A percentile compares a stretch with the other conserved stretches of the same genome.
These are phyloP conservation scores for Didymella pomorum DNA, from an alignment of 2,329 filamentous ascomycete species.

Conservation along the genomic window DNA sequence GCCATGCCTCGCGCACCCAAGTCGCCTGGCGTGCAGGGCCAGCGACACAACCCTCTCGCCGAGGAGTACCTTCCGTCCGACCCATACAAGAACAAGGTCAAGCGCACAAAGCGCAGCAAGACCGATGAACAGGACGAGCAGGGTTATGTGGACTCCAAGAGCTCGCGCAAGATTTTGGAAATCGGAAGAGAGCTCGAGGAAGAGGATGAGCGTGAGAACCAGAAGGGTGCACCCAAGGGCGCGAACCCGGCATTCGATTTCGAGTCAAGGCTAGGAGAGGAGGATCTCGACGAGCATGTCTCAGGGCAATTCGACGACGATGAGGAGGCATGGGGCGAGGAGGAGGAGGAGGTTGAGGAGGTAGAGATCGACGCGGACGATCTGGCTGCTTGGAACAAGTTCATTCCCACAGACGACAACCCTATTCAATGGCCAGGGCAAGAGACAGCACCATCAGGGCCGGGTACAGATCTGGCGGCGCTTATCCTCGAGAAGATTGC, in stretches of 20 bases:
- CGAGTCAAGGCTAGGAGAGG: slow-evolving; percentile 73
- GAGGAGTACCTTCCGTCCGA: slow-evolving; percentile 80
- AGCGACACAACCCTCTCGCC: slow-evolving; percentile 88
- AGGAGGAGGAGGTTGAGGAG: slow-evolving; percentile 75
- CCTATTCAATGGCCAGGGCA: slow-evolving; percentile 74
- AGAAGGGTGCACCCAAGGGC: slow-evolving; percentile 52
- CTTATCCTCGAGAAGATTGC: slow-evolving; percentile 95
- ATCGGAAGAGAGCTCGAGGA: slow-evolving; percentile 89
- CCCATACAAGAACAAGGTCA: slow-evolving; percentile 75
- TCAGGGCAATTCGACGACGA: slow-evolving; percentile 61
- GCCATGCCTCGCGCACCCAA: slow-evolving; percentile 80
- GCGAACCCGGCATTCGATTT: slow-evolving; percentile 77
- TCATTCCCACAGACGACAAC: slow-evolving; percentile 78
- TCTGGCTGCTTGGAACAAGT: slow-evolving; percentile 88
- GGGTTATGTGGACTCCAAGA: slow-evolving; percentile 85
- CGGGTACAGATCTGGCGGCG: slow-evolving; percentile 82
- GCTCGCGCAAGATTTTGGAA: slow-evolving; percentile 85
- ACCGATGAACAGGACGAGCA: slow-evolving; percentile 65
- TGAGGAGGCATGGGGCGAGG: slow-evolving; percentile 75
- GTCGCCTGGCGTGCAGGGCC: slow-evolving; percentile 63
- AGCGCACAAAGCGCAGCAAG: slow-evolving; percentile 66
- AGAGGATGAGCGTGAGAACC: slow-evolving; percentile 71
- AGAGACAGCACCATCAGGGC: slow-evolving; percentile 49
- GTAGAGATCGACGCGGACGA: slow-evolving; percentile 88
- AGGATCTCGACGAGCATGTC: slow-evolving; percentile 52